Evolutionary conservation across 2,329 filamentous ascomycete genomes (phyloP), one percentile per base, ranked within the genome.

Genomic region (Leptographium procerum): DNA sequence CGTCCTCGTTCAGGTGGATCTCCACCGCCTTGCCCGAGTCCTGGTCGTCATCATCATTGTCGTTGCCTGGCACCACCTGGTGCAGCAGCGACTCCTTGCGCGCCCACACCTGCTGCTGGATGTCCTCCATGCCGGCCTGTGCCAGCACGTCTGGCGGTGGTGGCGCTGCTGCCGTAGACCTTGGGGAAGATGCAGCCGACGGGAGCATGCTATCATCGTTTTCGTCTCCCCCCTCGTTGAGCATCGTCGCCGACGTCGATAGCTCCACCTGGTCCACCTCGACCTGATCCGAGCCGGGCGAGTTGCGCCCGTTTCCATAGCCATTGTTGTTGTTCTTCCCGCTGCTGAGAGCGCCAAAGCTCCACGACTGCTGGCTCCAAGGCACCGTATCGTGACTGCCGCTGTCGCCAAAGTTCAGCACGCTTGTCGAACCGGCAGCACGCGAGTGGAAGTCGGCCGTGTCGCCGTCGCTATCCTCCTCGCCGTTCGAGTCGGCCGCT

Each of bases 11-110:
- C 24, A 79, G 65, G 60, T 77, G 75, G 51, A 79, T 80, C 65
- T 80, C 77, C 9, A 76, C 68, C 8, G 77, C 77, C 47, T 76
- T 75, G 34, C 76, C 75, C 14, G 73, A 77, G 55, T 67, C 68
- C 31, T 64, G 65, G 29, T 74, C 73, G 28, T 66, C 69, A 19
- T 68, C 69, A 8, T 34, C 48, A 6, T 48, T 55, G 6, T 47
- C 59, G 31, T 11, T 11, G 13, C 65, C 68, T 5, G 68, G 64
- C 13, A 71, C 66, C 24, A 72, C 69, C 22, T 72, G 71, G 56
- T 77, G 69, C 24, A 77, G 67, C 24, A 68, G 65, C 47, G 70
- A 66, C 11, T 66, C 64, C 40, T 69, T 67, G 59, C 66, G 65
- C 47, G 71, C 69, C 73, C 72, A 75, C 5, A 68, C 62, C 16